These are phyloP conservation scores for Pyrus pyrifolia DNA, from an alignment of 306 rosid genomes.

Conservation along the genomic window DNA sequence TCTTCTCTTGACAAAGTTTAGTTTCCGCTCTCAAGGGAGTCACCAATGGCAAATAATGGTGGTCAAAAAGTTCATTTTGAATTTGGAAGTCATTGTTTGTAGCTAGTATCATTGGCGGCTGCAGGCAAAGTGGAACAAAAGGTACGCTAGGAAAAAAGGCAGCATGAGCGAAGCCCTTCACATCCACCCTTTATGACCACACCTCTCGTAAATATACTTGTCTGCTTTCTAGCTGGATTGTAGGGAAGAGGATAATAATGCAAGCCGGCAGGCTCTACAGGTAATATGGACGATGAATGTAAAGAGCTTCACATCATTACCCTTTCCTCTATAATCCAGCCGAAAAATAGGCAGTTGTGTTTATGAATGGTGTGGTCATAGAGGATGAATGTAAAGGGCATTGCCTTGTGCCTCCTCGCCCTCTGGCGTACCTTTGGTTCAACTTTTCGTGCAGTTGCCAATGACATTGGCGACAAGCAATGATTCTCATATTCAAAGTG, in stretches of 20 bases:
- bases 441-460: neutral
- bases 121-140: neutral
- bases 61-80: neutral
- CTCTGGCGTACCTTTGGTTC: neutral
- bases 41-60: neutral
- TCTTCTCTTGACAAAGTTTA: too few relatives aligned
- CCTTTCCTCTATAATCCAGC: too few relatives aligned
- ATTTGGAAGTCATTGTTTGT: too few relatives aligned
- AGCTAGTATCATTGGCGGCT: neutral
- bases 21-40: neutral
- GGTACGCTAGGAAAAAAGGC: neutral
- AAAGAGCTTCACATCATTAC: neutral
- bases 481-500: neutral
- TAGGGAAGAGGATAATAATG: neutral
- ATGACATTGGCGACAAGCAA: neutral
- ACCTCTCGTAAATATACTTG: neutral
- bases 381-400: neutral
- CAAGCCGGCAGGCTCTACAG: neutral
- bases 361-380: too few relatives aligned
- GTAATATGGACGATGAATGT: too few relatives aligned
- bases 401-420: neutral
- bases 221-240: neutral
- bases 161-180: neutral
- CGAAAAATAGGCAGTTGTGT: too few relatives aligned
- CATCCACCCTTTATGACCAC: neutral